These are phyloP conservation scores for Wallacemonas sp. DNA, from an alignment of 208 protist species.

Conservation along the genomic window DNA sequence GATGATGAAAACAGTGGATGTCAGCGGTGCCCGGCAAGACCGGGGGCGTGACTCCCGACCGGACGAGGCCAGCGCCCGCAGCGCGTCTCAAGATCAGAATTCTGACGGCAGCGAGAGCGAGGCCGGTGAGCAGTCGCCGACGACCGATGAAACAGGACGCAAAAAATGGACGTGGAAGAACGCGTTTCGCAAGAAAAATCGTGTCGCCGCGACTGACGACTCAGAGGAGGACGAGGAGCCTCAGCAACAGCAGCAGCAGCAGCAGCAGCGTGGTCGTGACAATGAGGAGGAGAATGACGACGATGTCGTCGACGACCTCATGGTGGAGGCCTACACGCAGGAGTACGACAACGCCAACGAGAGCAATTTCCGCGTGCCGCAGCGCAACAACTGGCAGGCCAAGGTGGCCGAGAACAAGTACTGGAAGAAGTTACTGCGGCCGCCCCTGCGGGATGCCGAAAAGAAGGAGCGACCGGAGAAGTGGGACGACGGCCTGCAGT, in stretches of 20 bases:
- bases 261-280: not conserved
- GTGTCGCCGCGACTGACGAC: too few relatives aligned
- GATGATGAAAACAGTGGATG: not conserved
- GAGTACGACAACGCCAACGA: conserved; percentile 11
- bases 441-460: not conserved
- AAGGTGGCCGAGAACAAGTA: conserved; percentile 28
- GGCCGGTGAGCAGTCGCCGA: not conserved
- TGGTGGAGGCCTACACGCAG: conserved; percentile 7
- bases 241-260: not conserved
- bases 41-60: not conserved
- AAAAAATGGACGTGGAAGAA: conserved; percentile 6
- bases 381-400: conserved; percentile 25
- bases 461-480: not conserved
- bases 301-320: not conserved
- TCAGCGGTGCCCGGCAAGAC: not conserved
- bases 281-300: not conserved
- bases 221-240: too few relatives aligned
- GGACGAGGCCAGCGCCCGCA: not conserved
- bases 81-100: too few relatives aligned
- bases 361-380: not conserved
- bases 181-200: not conserved
- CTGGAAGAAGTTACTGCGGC: conserved; percentile 30
- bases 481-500: conserved; percentile 14
- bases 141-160: not conserved
- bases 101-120: too few relatives aligned